Evolutionary conservation across 2,329 filamentous ascomycete species (phyloP).

Genomic region (Penicillium sp.): DNA sequence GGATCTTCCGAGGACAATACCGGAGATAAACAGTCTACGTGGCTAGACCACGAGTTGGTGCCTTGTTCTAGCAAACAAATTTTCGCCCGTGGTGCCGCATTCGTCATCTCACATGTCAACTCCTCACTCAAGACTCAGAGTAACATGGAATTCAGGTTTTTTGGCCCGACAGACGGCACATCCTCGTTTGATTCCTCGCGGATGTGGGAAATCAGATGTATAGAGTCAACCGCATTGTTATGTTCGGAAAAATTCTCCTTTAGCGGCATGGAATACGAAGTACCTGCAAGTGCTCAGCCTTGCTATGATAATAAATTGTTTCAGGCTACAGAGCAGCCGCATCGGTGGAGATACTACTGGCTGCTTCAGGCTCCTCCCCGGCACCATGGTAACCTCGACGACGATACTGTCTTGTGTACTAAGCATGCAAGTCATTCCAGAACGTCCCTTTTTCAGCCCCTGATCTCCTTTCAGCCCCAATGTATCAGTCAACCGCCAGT

Average conservation of each 20-base stretch:
- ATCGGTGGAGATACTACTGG: not conserved
- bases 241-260: not conserved
- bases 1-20: slow-evolving; percentile 1
- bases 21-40: slow-evolving; percentile 3
- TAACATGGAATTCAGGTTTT: slow-evolving; percentile 12
- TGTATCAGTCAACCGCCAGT: not conserved
- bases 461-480: not conserved
- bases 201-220: not conserved
- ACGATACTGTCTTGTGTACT: not conserved
- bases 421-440: not conserved
- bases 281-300: not conserved
- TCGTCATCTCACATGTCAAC: slow-evolving; percentile 10
- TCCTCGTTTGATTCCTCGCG: slow-evolving; percentile 4
- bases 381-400: not conserved
- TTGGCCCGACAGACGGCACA: not conserved
- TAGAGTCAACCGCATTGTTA: not conserved
- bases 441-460: not conserved
- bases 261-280: not conserved
- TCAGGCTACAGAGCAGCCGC: not conserved
- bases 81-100: slow-evolving; percentile 3
- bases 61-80: not conserved
- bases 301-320: not conserved
- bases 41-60: slow-evolving; percentile 1
- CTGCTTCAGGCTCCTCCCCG: not conserved
- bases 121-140: not conserved